Conservation (phyloP, 805 yeast genomes). For the Candida ortonii region DNA sequence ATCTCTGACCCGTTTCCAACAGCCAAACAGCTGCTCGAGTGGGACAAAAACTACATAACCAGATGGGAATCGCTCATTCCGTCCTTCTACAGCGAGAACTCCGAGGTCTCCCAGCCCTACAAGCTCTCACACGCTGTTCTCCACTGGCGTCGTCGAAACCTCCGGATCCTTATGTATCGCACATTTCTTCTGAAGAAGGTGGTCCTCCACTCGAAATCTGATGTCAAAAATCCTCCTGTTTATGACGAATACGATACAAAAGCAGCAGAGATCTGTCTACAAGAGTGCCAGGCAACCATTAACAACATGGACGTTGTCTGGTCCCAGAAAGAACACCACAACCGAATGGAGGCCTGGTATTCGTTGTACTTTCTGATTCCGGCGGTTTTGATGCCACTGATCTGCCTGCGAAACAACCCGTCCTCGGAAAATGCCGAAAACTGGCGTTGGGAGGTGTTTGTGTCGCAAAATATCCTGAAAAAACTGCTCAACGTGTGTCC, state of each 20-base stretch:
- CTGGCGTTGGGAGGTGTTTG: slow-evolving; percentile 11
- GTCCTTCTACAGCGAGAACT: slow-evolving; percentile 7
- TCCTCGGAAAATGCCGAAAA: slow-evolving; percentile 1
- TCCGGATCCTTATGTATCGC: slow-evolving; percentile 18
- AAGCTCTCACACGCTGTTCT: slow-evolving; percentile 12
- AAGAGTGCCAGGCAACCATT: slow-evolving; percentile 14
- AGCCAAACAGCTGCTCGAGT: slow-evolving; percentile 13
- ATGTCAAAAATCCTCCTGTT: no score
- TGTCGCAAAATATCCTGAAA: slow-evolving; percentile 6
- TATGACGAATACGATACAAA: slow-evolving; percentile 1
- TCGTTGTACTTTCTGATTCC: slow-evolving; percentile 18
- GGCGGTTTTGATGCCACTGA: slow-evolving; percentile 17
- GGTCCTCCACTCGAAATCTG: background rate
- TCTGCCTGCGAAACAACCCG: slow-evolving; percentile 14
- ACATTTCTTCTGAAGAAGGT: slow-evolving; percentile 10
- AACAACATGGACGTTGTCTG: slow-evolving; percentile 13
- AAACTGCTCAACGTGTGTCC: slow-evolving; percentile 12
- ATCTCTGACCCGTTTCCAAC: slow-evolving; percentile 19
- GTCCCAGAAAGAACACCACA: slow-evolving; percentile 7
- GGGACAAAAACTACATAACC: slow-evolving; percentile 13
- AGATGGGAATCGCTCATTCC: slow-evolving; percentile 13
- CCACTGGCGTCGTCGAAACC: slow-evolving; percentile 14
- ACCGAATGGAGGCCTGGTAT: slow-evolving; percentile 21
- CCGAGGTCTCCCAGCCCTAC: slow-evolving; percentile 6
- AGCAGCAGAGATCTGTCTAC: slow-evolving; percentile 13